Base-by-base conservation (phyloP, 2,329 filamentous ascomycete genomes). In the Colletotrichum sojae region DNA sequence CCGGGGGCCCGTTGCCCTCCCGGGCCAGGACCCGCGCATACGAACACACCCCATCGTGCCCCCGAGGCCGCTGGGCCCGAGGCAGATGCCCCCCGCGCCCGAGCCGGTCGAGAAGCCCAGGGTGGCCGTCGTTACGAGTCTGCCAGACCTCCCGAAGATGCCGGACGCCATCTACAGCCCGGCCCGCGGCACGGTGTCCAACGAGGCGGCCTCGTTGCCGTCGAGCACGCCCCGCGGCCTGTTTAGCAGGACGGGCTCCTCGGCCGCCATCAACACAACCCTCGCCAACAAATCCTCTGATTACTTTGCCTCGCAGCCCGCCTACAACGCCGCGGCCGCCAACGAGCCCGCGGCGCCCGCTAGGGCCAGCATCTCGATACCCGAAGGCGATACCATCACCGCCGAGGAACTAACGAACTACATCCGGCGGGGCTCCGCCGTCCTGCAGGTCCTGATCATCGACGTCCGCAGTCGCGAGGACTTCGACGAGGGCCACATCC, bases 401-500 rank as follows among this genome's bases (percentile, higher is more conserved):
- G 88, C 92, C 0, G 86, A 92, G 66, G 89, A 92, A 62, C 85
- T 99, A 1, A 87, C 91, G 69, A 87, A 91, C 54, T 92, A 92
- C 64, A 88, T 97, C 76, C 85, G 86, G 64, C 81, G 75, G 73
- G 86, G 76, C 4, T 63, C 69, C 73, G 75, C 70, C 9, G 60
- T 58, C 9, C 69, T 94, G 81, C 81, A 90, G 81, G 85, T 98
- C 25, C 82, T 99, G 13, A 79, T 98, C 25, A 94, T 99, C 72
- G 96, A 99, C 78, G 90, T 98, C 49, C 91, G 96, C 46, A 84
- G 88, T 64, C 90, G 96, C 27, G 89, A 92, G 61, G 89, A 92
- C 9, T 99, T 93, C 76, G 94, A 98, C 73, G 87, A 91, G 55
- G 96, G 96, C 0, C 96, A 99, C 77, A 94, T 99, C 71, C 92